A percentile compares a stretch with the other conserved stretches of the same genome.
These are phyloP conservation scores for Tylopilus sp. DNA, from an alignment of 1,284 basidiomycete genomes.

Conservation along the genomic window DNA sequence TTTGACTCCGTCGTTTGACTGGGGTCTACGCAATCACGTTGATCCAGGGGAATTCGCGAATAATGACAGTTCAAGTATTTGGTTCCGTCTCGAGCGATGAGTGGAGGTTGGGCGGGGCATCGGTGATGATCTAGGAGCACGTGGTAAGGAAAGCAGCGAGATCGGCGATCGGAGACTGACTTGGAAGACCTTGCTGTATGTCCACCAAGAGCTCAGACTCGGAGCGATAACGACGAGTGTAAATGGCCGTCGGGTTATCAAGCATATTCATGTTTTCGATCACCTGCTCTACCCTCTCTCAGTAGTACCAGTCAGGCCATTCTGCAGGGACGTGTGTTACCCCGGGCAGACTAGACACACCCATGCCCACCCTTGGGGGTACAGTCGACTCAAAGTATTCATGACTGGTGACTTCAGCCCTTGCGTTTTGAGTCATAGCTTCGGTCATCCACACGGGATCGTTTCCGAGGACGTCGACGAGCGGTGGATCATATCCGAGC, in stretches of 20 bases:
- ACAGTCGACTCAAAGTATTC: too few relatives aligned
- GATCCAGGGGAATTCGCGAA: conserved; percentile 55
- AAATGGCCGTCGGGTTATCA: too few relatives aligned
- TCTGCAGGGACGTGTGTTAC: conserved; percentile 10
- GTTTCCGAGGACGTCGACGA: too few relatives aligned
- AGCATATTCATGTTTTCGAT: conserved; percentile 6
- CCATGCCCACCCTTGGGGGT: too few relatives aligned
- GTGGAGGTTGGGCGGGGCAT: conserved; percentile 9
- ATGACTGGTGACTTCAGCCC: too few relatives aligned
- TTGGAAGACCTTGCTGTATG: conserved; percentile 14
- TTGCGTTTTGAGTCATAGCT: too few relatives aligned
- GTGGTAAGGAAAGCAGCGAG: neutral
- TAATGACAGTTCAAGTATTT: too few relatives aligned
- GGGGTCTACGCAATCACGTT: conserved; percentile 43
- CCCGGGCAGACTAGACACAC: too few relatives aligned
- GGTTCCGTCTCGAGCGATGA: conserved; percentile 31
- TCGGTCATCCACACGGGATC: too few relatives aligned
- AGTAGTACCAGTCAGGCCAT: conserved; percentile 14
- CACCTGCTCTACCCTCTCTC: conserved; percentile 12
- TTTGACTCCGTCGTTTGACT: conserved; percentile 3
- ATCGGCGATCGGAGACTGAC: neutral
- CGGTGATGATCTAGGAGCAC: conserved; percentile 16
- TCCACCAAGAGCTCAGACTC: conserved; percentile 18
- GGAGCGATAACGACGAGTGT: conserved; percentile 17
- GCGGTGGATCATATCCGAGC: too few relatives aligned